phyloP scores from a whole-genome alignment of 2,329 filamentous ascomycete genomes.

The Fusarium foetens region DNA sequence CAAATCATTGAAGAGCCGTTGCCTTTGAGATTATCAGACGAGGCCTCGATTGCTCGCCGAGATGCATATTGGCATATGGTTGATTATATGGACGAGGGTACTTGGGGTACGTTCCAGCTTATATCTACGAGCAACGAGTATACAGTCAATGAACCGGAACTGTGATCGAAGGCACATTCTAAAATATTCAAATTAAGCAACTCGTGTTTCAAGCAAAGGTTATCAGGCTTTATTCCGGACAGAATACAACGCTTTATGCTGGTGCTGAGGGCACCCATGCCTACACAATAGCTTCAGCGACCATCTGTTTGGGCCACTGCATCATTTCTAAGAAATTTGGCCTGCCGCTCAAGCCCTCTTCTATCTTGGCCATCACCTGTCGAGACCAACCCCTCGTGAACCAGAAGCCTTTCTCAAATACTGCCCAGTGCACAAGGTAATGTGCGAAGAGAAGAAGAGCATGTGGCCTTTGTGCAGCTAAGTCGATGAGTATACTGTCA shows the following conservation, averaged over 20 bases:
- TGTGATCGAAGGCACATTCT: slow-evolving; percentile 35
- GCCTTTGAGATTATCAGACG: slow-evolving; percentile 20
- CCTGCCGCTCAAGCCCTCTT: slow-evolving; percentile 26
- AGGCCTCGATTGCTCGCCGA: slow-evolving; percentile 40
- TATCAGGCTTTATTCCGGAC: neutral
- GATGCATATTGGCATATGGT: slow-evolving; percentile 52
- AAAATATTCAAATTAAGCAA: neutral
- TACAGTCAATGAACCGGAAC: slow-evolving; percentile 46
- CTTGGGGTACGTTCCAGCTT: slow-evolving; percentile 48
- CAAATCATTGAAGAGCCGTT: slow-evolving; percentile 21
- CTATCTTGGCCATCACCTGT: slow-evolving; percentile 35
- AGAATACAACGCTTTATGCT: neutral
- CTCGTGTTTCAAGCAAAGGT: neutral
- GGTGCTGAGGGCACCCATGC: neutral
- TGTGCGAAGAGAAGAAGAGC: slow-evolving; percentile 45
- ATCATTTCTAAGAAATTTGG: slow-evolving; percentile 35
- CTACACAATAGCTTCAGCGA: slow-evolving; percentile 23
- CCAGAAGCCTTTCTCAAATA: slow-evolving; percentile 44
- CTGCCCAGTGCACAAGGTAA: slow-evolving; percentile 39
- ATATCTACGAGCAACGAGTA: slow-evolving; percentile 51
- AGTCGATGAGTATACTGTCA: slow-evolving; percentile 44
- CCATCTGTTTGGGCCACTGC: slow-evolving; percentile 39
- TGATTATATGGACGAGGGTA: slow-evolving; percentile 39
- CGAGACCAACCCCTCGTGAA: slow-evolving; percentile 42
- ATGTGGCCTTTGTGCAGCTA: slow-evolving; percentile 37